These are phyloP conservation scores for Beta vulgaris DNA, from an alignment of 148 eudicot species.

Conservation along the genomic window DNA sequence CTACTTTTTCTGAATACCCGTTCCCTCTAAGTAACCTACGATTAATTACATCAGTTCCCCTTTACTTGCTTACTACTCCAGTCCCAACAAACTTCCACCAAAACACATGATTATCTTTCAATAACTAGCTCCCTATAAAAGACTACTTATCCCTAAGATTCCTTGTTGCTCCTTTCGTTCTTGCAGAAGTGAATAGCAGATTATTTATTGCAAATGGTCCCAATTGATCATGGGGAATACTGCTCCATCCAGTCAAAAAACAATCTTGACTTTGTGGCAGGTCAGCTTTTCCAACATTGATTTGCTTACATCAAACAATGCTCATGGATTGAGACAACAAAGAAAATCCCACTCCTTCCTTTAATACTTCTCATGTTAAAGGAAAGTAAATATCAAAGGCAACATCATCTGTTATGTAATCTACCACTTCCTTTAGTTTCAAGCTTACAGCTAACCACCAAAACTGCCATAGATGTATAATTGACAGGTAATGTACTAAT, in stretches of 20 bases:
- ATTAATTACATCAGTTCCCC: no score
- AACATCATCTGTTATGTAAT: background rate
- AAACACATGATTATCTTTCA: no score
- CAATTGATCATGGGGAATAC: background rate
- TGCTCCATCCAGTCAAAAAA: background rate
- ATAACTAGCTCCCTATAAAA: no score
- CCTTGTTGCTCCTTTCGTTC: no score
- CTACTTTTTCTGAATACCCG: no score
- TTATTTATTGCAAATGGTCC: no score
- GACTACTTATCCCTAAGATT: no score
- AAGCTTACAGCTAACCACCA: background rate
- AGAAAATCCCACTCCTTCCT: background rate
- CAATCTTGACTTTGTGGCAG: background rate
- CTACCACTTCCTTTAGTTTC: background rate
- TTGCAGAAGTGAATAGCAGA: no score
- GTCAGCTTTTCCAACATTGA: background rate
- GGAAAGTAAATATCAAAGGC: background rate
- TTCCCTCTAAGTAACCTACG: no score
- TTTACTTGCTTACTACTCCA: no score
- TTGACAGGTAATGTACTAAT: background rate
- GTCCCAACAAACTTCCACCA: no score
- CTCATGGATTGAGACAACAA: background rate
- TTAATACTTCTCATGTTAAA: background rate
- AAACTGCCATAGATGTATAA: background rate
- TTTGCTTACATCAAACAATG: background rate